These are phyloP conservation scores for Poa annua DNA, from an alignment of 176 grass and related monocot species.

Conservation along the genomic window DNA sequence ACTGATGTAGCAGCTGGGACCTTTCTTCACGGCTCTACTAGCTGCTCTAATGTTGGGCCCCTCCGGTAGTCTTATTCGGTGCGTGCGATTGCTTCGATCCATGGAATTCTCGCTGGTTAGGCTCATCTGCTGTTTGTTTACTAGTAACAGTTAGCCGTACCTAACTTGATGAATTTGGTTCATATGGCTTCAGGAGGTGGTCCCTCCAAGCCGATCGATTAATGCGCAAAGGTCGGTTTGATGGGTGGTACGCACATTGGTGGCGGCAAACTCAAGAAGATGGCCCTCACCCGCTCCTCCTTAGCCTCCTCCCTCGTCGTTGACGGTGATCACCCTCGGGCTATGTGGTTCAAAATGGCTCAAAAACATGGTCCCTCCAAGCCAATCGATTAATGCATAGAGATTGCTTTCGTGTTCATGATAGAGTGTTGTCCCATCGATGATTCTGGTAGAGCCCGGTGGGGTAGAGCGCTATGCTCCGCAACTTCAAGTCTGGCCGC, in stretches of 20 bases:
- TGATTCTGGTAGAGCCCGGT: no score
- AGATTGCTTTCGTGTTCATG: not conserved
- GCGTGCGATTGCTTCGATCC: not conserved
- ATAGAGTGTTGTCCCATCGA: no score
- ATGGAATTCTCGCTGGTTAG: constrained; percentile 18
- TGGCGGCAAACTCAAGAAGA: not conserved
- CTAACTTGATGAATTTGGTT: constrained; percentile 14
- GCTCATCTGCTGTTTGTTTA: not conserved
- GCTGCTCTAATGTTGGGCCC: constrained; percentile 28
- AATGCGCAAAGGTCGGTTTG: not conserved
- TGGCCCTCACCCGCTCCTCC: not conserved
- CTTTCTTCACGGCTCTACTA: constrained; percentile 64
- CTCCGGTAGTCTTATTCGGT: not conserved
- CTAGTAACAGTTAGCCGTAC: constrained; percentile 24
- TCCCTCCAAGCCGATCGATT: not conserved
- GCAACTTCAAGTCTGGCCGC: no score
- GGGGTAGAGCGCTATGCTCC: no score
- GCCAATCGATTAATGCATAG: not conserved
- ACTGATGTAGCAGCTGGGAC: constrained; percentile 30
- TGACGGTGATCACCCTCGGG: not conserved
- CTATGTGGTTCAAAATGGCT: not conserved
- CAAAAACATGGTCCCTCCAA: not conserved
- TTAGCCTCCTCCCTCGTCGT: no score
- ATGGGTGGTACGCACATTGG: not conserved
- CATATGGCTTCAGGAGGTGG: no score